Percentiles rank a stretch among this genome's conserved stretches.
Evolutionary conservation across 257 asterid genomes (phyloP).

Genomic region (Salvia miltiorrhiza): DNA sequence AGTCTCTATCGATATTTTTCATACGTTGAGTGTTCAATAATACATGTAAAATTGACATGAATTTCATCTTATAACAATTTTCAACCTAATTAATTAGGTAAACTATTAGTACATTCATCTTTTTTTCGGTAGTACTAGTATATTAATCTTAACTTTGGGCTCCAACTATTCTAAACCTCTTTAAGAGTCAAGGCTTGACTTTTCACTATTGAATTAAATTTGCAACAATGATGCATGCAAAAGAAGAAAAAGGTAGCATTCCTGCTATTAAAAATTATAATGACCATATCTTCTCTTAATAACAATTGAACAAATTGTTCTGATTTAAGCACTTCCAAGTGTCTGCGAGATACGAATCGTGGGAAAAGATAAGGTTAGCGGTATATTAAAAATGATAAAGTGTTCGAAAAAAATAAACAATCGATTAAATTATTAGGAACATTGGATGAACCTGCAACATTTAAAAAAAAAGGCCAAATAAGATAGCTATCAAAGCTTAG

Average conservation of each 20-base stretch:
- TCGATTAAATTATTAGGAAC: constrained; percentile 5
- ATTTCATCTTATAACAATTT: no score
- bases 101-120: no score
- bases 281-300: constrained; percentile 1
- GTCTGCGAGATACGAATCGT: not conserved
- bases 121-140: no score
- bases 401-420: not conserved
- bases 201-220: not conserved
- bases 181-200: not conserved
- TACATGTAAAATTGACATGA: no score
- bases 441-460: not conserved
- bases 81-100: no score
- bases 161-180: not conserved
- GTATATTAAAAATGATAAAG: not conserved
- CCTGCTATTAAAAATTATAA: constrained; percentile 1
- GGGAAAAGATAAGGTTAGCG: not conserved
- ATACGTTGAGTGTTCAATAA: no score
- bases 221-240: not conserved
- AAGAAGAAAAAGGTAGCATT: not conserved
- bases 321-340: constrained; percentile 22
- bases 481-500: constrained; percentile 11
- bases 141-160: no score
- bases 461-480: not conserved
- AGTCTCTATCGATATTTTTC: no score
- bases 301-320: constrained; percentile 6